phyloP scores from a whole-genome alignment of 2,329 filamentous ascomycete genomes.

The Tricladium varicosporioides region DNA sequence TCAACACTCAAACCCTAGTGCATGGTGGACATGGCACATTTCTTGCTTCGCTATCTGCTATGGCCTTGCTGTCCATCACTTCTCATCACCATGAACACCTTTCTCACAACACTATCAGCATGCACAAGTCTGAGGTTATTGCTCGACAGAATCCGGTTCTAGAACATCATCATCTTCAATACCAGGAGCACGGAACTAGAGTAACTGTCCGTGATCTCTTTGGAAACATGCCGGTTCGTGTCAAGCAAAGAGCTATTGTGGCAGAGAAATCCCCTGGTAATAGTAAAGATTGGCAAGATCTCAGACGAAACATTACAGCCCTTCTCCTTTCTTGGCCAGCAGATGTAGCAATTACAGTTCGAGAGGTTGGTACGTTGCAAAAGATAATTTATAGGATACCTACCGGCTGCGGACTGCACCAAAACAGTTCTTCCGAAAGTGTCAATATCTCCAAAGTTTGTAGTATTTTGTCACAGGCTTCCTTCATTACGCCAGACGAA shows the following conservation, averaged over 20 bases:
- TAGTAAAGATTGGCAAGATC: constrained; percentile 58
- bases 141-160: constrained; percentile 61
- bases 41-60: constrained; percentile 69
- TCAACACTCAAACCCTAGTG: constrained; percentile 41
- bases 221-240: constrained; percentile 84
- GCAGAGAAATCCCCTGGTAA: constrained; percentile 47
- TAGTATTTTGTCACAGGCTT: constrained; percentile 63
- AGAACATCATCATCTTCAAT: constrained; percentile 53
- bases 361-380: constrained; percentile 41
- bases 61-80: constrained; percentile 74
- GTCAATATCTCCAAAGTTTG: constrained; percentile 36
- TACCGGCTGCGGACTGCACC: background rate
- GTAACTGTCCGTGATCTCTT: constrained; percentile 79
- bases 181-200: constrained; percentile 67
- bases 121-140: constrained; percentile 69
- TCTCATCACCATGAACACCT: constrained; percentile 64
- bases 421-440: background rate
- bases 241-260: constrained; percentile 69
- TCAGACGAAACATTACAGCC: constrained; percentile 48
- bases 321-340: constrained; percentile 69
- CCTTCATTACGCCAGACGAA: constrained; percentile 54
- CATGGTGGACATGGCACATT: constrained; percentile 75
- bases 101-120: constrained; percentile 61
- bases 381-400: constrained; percentile 27
- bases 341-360: constrained; percentile 55